Evolutionary conservation across 2,329 filamentous ascomycete genomes (phyloP).

Genomic region (Periconia sp.): DNA sequence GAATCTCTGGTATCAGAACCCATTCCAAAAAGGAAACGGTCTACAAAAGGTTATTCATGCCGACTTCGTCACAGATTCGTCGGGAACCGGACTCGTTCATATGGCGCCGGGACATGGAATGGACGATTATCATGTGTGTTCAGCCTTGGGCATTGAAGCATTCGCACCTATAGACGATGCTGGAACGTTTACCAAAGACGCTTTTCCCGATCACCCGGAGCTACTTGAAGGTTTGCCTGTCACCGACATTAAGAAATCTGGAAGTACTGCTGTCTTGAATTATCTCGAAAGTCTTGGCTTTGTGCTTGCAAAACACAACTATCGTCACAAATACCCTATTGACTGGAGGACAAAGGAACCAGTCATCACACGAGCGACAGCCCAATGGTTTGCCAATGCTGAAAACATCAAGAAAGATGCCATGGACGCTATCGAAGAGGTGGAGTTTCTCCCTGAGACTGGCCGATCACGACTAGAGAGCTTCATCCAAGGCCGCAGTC

Average conservation of each 20-base stretch:
- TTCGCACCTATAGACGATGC: slow-evolving; percentile 82
- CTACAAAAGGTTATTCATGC: slow-evolving; percentile 76
- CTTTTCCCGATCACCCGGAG: slow-evolving; percentile 69
- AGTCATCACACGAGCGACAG: slow-evolving; percentile 86
- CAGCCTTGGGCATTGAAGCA: slow-evolving; percentile 66
- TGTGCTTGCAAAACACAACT: slow-evolving; percentile 71
- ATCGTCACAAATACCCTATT: slow-evolving; percentile 93
- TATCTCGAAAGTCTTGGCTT: slow-evolving; percentile 56
- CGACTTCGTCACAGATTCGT: slow-evolving; percentile 84
- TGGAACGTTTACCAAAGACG: slow-evolving; percentile 78
- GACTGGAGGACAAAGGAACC: slow-evolving; percentile 96
- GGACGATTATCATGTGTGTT: slow-evolving; percentile 89
- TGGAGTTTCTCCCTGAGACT: slow-evolving; percentile 76
- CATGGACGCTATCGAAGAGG: slow-evolving; percentile 67
- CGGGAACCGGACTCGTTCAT: slow-evolving; percentile 95
- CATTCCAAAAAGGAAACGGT: slow-evolving; percentile 63
- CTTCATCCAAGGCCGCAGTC: slow-evolving; percentile 83
- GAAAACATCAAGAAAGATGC: slow-evolving; percentile 76
- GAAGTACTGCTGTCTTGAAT: slow-evolving; percentile 64
- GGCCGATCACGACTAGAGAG: slow-evolving; percentile 76
- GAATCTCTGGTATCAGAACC: slow-evolving; percentile 67
- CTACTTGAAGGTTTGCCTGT: slow-evolving; percentile 72
- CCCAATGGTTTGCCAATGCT: slow-evolving; percentile 97
- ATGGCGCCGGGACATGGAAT: slow-evolving; percentile 93
- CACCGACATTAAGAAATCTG: slow-evolving; percentile 61